These are phyloP conservation scores for Penicillium sp. DNA, from an alignment of 2,329 filamentous ascomycete species.

Conservation along the genomic window DNA sequence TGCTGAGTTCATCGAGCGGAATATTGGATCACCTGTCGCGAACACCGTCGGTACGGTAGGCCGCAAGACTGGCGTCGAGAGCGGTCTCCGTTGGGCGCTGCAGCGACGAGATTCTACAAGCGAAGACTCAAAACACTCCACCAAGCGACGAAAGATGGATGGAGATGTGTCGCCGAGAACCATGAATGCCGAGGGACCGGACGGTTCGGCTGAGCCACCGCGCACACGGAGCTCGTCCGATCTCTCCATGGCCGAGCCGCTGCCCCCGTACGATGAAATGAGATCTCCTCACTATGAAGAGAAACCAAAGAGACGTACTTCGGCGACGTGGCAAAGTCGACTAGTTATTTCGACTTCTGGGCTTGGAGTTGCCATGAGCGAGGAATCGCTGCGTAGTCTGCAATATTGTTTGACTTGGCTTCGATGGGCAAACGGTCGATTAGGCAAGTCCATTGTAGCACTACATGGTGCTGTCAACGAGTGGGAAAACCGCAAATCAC, in stretches of 20 bases:
- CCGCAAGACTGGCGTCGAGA: slow-evolving; percentile 77
- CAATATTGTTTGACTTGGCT: slow-evolving; percentile 77
- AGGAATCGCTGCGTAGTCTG: slow-evolving; percentile 73
- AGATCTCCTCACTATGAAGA: slow-evolving; percentile 64
- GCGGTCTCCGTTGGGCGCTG: slow-evolving; percentile 75
- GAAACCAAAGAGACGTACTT: slow-evolving; percentile 26
- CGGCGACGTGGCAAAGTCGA: slow-evolving; percentile 63
- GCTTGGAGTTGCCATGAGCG: slow-evolving; percentile 80
- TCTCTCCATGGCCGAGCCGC: slow-evolving; percentile 60
- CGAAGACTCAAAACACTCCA: slow-evolving; percentile 26
- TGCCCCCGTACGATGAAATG: slow-evolving; percentile 76
- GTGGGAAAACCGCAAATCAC: slow-evolving; percentile 54
- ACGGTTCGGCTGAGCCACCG: slow-evolving; percentile 13
- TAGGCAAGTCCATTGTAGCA: slow-evolving; percentile 64
- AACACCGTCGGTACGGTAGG: slow-evolving; percentile 79
- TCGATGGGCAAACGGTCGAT: slow-evolving; percentile 69
- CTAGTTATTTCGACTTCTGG: slow-evolving; percentile 85
- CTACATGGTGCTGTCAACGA: slow-evolving; percentile 69
- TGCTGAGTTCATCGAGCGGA: slow-evolving; percentile 82
- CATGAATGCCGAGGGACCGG: slow-evolving; percentile 43
- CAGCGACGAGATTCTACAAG: slow-evolving; percentile 34
- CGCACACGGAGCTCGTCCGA: slow-evolving; percentile 51
- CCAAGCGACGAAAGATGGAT: slow-evolving; percentile 40
- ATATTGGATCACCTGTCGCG: slow-evolving; percentile 69
- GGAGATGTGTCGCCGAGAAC: slow-evolving; percentile 26